Percentiles rank a stretch among this genome's conserved stretches.
Conservation (phyloP, 2,329 filamentous ascomycete species). For the Phaeomoniella chlamydospora region DNA sequence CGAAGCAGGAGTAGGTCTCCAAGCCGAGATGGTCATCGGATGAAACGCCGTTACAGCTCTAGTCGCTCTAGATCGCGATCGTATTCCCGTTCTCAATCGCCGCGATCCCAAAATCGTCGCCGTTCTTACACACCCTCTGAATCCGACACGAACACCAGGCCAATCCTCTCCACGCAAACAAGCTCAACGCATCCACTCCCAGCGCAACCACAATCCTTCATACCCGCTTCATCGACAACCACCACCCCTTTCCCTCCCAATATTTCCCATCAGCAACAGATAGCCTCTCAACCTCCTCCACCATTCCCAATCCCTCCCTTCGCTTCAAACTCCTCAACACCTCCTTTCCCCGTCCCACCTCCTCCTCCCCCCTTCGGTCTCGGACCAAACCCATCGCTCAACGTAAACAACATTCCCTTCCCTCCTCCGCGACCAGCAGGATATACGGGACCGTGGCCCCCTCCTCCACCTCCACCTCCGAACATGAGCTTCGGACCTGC, state of each 20-base stretch:
- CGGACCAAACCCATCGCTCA: conserved; percentile 1
- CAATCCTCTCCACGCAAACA: too few species aligned
- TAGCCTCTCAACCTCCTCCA: too few species aligned
- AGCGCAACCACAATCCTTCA: not conserved
- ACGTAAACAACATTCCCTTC: too few species aligned
- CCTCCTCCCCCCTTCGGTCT: conserved; percentile 1
- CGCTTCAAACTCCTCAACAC: conserved; percentile 6
- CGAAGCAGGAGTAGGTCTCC: conserved; percentile 31
- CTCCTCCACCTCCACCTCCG: conserved; percentile 1
- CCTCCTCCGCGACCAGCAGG: conserved; percentile 9
- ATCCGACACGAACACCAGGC: not conserved
- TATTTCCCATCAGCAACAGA: too few species aligned
- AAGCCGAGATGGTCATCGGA: conserved; percentile 23
- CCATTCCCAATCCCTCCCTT: conserved; percentile 11
- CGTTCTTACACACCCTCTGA: not conserved
- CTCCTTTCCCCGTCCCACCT: conserved; percentile 3
- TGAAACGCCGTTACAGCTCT: conserved; percentile 4
- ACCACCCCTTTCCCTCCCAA: too few species aligned
- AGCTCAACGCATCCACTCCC: conserved; percentile 3
- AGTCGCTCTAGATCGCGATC: conserved; percentile 9
- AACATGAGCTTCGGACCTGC: not conserved
- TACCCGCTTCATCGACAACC: conserved; percentile 5
- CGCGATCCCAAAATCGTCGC: conserved; percentile 11
- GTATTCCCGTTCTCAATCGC: too few species aligned
- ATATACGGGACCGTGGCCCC: conserved; percentile 7